Evolutionary conservation across 2,329 filamentous ascomycete genomes (phyloP).

Genomic region (Zymoseptoria brevis): DNA sequence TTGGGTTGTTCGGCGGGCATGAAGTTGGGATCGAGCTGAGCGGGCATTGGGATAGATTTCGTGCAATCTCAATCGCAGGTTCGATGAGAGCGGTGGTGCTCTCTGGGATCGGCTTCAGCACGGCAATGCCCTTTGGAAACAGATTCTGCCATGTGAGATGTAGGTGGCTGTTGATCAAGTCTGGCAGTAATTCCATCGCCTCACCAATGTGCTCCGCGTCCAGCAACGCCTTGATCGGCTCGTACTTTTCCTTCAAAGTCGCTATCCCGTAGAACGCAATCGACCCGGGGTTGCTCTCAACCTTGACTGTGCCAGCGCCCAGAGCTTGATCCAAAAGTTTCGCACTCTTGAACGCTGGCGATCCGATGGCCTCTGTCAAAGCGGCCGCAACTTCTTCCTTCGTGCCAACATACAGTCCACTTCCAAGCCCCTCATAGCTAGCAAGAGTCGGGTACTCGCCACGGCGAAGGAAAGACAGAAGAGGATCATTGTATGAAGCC

Average conservation of each 20-base stretch:
- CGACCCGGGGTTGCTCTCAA: conserved; percentile 57
- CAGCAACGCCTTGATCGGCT: conserved; percentile 54
- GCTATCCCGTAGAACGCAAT: conserved; percentile 70
- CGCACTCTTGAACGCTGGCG: conserved; percentile 50
- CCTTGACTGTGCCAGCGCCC: conserved; percentile 51
- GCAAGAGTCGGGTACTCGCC: conserved; percentile 68
- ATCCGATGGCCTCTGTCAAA: conserved; percentile 35
- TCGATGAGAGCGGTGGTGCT: conserved; percentile 66
- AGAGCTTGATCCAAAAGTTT: conserved; percentile 58
- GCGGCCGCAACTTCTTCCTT: conserved; percentile 42
- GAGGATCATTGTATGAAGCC: conserved; percentile 62
- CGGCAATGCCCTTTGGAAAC: conserved; percentile 67
- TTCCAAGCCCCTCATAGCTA: conserved; percentile 63
- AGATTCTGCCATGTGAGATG: conserved; percentile 76
- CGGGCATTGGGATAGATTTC: conserved; percentile 67
- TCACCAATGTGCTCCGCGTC: conserved; percentile 43
- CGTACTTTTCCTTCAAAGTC: conserved; percentile 58
- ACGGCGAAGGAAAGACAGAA: conserved; percentile 64
- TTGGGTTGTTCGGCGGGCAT: conserved; percentile 73
- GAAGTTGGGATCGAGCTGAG: conserved; percentile 63
- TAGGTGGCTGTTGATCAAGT: conserved; percentile 75
- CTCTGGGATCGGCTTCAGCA: conserved; percentile 70
- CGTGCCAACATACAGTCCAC: conserved; percentile 65
- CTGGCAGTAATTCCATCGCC: conserved; percentile 59
- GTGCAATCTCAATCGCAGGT: conserved; percentile 63